Base-by-base conservation (phyloP, 257 asterid species). In the Agastache rugosa region DNA sequence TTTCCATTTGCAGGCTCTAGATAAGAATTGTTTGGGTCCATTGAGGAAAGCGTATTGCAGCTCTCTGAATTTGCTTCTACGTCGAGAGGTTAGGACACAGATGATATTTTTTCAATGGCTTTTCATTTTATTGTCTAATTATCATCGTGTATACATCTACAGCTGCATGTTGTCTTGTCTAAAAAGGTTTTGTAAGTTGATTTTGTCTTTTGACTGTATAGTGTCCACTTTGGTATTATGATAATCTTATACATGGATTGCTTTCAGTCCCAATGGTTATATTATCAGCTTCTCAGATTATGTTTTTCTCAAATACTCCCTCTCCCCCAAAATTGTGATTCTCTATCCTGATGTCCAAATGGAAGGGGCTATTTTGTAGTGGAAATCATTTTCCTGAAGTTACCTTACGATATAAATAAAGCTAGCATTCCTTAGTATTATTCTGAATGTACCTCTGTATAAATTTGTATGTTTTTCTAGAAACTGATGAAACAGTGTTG, bases 11-110 rank as follows among this genome's bases (percentile, higher is more conserved):
- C 96, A 95, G 99, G 87, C 89, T 83, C 98, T 95, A 56, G 99
- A 95, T 80, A 88, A 87, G 83, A 88, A 87, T 77, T 90, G 96
- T 85, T 85, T 95, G 86, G 92, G 91, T 63, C 88, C 97, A 69
- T 78, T 95, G 61, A 81, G 98, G 84, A 95, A 95, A 89, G 99
- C 97, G 53, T 95, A 95, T 79, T 95, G 99, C 89, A 88, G 94
- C 89, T 95, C 99, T 70, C 83, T 92, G 83, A 95, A 95, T 83
- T 86, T 95, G 77, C 98, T 95, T 77, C 85, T 95, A 71, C 96
- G 99, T 56, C 93, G 96, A 54, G 99, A 92, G 99, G 99, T 94
- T 67, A 73, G 96, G 73, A 63, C 59, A 75, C 71, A 69, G 6
- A 77, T 79, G 29, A 45, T 72, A 59, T 75, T 75, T 81, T 63